Conservation (phyloP, 805 yeast species). For the Pichia membranifaciens region DNA sequence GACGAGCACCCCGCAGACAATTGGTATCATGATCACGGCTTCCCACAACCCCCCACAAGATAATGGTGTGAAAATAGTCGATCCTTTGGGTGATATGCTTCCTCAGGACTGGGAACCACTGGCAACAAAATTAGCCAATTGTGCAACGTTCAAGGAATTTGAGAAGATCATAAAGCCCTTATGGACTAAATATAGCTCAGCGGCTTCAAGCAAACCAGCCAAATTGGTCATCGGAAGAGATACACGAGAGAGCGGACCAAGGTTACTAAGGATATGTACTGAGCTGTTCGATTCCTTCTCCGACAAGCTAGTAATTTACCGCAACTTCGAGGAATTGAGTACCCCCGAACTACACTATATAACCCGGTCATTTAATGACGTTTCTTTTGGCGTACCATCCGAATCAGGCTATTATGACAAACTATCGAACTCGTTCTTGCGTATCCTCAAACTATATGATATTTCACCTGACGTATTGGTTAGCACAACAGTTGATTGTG, state of each 20-base stretch:
- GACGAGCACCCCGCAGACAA: conserved; percentile 34
- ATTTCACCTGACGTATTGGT: conserved; percentile 9
- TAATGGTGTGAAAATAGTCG: conserved; percentile 90
- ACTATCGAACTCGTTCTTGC: conserved; percentile 47
- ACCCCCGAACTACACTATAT: conserved; percentile 94
- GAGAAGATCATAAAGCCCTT: conserved; percentile 18
- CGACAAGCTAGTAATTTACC: conserved; percentile 35
- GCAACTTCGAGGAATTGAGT: conserved; percentile 67
- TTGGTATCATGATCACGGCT: conserved; percentile 97
- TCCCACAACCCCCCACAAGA: conserved; percentile 91
- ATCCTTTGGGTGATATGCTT: conserved; percentile 89
- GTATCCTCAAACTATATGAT: conserved; percentile 33
- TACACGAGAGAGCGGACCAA: conserved; percentile 79
- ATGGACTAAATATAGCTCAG: conserved; percentile 40
- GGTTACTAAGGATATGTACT: conserved; percentile 49
- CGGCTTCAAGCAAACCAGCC: conserved; percentile 29
- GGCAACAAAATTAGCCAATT: conserved; percentile 78
- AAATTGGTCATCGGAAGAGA: conserved; percentile 73
- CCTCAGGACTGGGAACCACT: conserved; percentile 75
- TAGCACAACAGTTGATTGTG: conserved; percentile 72
- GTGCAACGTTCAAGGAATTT: conserved; percentile 43
- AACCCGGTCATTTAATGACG: conserved; percentile 67
- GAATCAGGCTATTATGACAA: conserved; percentile 69
- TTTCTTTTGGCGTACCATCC: conserved; percentile 51
- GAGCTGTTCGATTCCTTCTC: conserved; percentile 31